Evolutionary conservation across 2,329 filamentous ascomycete genomes (phyloP).

Genomic region (Diatrype stigma): DNA sequence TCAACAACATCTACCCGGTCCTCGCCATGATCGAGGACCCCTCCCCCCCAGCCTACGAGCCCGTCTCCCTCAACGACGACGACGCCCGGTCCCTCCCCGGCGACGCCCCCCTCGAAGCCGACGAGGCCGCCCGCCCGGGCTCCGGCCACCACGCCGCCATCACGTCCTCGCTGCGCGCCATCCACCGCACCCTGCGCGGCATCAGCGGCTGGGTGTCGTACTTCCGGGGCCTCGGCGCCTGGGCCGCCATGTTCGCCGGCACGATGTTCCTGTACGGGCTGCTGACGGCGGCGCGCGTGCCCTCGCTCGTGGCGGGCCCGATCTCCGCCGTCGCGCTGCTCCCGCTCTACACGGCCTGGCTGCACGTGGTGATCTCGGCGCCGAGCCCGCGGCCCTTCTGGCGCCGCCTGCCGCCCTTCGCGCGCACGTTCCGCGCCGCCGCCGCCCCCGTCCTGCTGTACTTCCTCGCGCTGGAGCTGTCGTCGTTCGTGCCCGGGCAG

Average conservation of each 20-base stretch:
- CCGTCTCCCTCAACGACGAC: conserved; percentile 42
- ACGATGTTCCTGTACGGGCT: conserved; percentile 37
- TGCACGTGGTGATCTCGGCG: conserved; percentile 77
- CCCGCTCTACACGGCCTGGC: conserved; percentile 73
- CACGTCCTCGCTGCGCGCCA: conserved; percentile 48
- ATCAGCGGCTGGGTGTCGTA: conserved; percentile 60
- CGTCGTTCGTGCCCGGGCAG: conserved; percentile 42
- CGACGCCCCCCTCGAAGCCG: conserved; percentile 30
- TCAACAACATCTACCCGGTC: conserved; percentile 46
- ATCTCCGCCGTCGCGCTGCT: conserved; percentile 58
- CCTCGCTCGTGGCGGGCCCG: conserved; percentile 46
- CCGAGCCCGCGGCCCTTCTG: conserved; percentile 61
- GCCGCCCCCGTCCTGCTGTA: conserved; percentile 62
- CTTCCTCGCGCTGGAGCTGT: conserved; percentile 53
- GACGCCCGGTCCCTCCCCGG: conserved; percentile 30
- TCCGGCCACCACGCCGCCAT: conserved; percentile 37
- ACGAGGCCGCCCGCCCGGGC: conserved; percentile 30
- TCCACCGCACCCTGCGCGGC: conserved; percentile 52
- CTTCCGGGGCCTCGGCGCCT: conserved; percentile 64
- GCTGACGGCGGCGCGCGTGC: conserved; percentile 38
- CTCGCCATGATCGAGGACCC: conserved; percentile 58
- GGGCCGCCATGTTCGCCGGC: conserved; percentile 34
- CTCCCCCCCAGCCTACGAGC: conserved; percentile 50
- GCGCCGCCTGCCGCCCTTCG: conserved; percentile 63
- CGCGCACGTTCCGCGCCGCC: conserved; percentile 62